Base-by-base conservation (phyloP, 1,139 yeast species). In the Saccharomycopsis crataegensis region DNA sequence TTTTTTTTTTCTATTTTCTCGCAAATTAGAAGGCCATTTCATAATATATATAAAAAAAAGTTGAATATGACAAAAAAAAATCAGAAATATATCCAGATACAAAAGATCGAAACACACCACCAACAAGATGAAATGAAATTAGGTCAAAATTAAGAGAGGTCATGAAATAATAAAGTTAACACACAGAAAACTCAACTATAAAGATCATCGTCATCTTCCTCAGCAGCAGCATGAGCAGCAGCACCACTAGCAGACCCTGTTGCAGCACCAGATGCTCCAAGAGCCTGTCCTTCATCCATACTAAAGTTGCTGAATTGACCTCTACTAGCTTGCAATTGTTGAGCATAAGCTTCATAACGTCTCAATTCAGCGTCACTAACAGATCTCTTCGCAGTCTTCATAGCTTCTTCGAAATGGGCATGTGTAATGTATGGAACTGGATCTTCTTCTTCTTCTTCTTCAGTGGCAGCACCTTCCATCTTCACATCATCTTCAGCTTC, bases 301-400 rank as follows among this genome's bases (percentile, higher is more conserved):
- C 83, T 82, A 67, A 86, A 85, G 70, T 82, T 84, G 59, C 88
- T 72, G 69, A 82, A 83, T 71, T 85, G 93, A 56, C 99, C 99
- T 72, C 99, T 87, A 1, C 97, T 87, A 52, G 96, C 88, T 71
- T 85, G 94, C 70, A 94, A 79, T 73, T 93, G 97, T 71, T 90
- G 97, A 55, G 99, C 96, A 67, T 91, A 94, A 14, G 98, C 95
- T 75, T 94, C 99, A 69, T 94, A 94, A 74, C 99, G 93, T 74
- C 99, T 93, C 66, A 94, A 80, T 73, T 94, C 99, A 48, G 97
- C 86, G 68, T 94, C 99, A 48, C 95, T 84, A 55, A 94, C 99
- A 54, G 97, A 90, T 66, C 98, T 87, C 73, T 90, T 86, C 54
- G 99, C 99, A 1, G 98, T 90, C 82, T 91, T 90, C 99, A 94